Conservation (phyloP, 2,329 filamentous ascomycete species). For the Aspergillus sp. region DNA sequence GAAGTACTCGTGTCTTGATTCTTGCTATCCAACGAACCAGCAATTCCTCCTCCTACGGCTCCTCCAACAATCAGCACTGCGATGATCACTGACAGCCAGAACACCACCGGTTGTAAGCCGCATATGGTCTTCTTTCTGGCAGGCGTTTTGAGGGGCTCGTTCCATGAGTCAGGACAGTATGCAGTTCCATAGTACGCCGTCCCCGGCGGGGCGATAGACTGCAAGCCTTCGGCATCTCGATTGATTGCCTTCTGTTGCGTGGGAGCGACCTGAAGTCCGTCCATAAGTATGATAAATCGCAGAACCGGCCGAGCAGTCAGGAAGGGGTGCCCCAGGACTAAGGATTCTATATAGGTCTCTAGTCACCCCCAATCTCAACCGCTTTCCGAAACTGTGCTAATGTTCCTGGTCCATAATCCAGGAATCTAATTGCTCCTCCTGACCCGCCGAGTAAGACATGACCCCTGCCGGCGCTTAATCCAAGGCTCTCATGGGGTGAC, state of each 20-base stretch:
- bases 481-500: no score
- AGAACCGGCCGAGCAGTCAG: no score
- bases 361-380: no score
- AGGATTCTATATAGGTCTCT: no score
- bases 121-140: not conserved
- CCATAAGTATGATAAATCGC: not conserved
- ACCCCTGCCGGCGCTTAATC: not conserved
- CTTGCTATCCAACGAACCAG: not conserved
- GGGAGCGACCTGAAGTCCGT: not conserved
- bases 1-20: not conserved
- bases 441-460: not conserved
- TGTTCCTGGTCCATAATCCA: no score
- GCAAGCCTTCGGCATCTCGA: not conserved
- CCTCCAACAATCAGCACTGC: not conserved
- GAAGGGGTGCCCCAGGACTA: no score
- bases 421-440: no score
- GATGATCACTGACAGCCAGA: not conserved
- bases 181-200: not conserved
- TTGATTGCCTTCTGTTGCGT: no score
- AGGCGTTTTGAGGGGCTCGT: not conserved
- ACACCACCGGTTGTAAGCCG: not conserved
- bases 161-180: not conserved
- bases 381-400: no score
- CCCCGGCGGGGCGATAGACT: not conserved
- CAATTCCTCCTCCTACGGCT: not conserved